Percentiles rank a stretch among this genome's conserved stretches.
These are phyloP conservation scores for Porogramme epimiltina DNA, from an alignment of 1,284 basidiomycete species.

Conservation along the genomic window DNA sequence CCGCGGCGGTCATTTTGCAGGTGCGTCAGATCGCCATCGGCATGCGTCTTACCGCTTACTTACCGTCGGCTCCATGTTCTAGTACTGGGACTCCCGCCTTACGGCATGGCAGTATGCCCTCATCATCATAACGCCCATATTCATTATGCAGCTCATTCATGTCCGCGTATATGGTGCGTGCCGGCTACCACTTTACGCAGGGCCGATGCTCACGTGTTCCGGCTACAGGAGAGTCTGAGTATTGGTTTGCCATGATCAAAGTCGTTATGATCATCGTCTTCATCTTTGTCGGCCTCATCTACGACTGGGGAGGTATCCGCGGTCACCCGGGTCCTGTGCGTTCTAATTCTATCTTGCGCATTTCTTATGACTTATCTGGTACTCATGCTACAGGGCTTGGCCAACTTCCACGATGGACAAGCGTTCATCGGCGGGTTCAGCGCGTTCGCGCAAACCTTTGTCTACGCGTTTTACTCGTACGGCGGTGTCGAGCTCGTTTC, in stretches of 20 bases:
- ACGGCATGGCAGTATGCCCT: conserved; percentile 55
- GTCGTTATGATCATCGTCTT: conserved; percentile 33
- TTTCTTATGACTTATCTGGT: neutral
- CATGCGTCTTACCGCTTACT: neutral
- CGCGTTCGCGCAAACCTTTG: conserved; percentile 54
- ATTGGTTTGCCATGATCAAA: conserved; percentile 37
- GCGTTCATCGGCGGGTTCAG: conserved; percentile 57
- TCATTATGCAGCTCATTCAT: conserved; percentile 44
- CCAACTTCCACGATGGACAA: conserved; percentile 53
- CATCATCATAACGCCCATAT: conserved; percentile 49
- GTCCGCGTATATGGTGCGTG: conserved; percentile 49
- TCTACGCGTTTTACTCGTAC: conserved; percentile 69
- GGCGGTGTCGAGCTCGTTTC: conserved; percentile 77
- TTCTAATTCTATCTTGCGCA: conserved; percentile 1
- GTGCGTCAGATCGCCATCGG: conserved; percentile 22
- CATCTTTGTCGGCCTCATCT: conserved; percentile 38
- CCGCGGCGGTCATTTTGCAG: conserved; percentile 44
- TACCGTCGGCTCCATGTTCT: neutral
- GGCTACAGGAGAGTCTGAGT: conserved; percentile 31
- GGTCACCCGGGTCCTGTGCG: conserved; percentile 52
- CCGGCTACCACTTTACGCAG: neutral
- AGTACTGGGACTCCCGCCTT: conserved; percentile 46
- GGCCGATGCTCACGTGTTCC: neutral
- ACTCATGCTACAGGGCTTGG: conserved; percentile 39
- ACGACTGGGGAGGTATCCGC: conserved; percentile 59